Conservation (phyloP, 202 grass and related monocot genomes). For the Alloteropsis angusta region DNA sequence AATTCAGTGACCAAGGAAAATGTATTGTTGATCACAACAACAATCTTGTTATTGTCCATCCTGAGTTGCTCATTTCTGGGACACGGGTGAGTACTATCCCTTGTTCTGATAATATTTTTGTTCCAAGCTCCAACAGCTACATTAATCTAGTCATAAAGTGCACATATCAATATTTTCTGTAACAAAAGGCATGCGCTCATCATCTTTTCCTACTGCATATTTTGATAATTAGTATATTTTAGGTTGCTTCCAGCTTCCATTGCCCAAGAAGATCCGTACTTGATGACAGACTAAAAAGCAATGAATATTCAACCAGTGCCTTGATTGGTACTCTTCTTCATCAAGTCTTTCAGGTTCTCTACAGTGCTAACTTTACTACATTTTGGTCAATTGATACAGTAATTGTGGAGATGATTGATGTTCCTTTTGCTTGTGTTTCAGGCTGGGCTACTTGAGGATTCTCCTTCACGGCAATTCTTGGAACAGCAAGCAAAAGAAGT, state of each 20-base stretch:
- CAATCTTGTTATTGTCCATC: constrained; percentile 81
- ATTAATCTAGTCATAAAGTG: neutral
- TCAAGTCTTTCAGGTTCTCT: constrained; percentile 95
- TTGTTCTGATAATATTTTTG: constrained; percentile 7
- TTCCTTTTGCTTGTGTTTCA: constrained; percentile 32
- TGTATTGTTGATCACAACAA: constrained; percentile 54
- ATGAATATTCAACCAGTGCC: constrained; percentile 63
- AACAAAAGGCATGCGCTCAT: neutral
- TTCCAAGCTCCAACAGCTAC: neutral
- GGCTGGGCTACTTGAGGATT: constrained; percentile 65
- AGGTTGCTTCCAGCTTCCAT: constrained; percentile 96
- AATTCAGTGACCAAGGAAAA: constrained; percentile 63
- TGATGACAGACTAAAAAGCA: constrained; percentile 78
- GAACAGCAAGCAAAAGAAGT: constrained; percentile 67
- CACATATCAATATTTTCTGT: neutral
- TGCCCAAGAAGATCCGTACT: constrained; percentile 82
- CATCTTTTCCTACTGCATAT: neutral
- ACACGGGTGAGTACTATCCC: constrained; percentile 63
- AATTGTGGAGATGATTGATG: neutral
- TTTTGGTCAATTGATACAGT: constrained; percentile 16
- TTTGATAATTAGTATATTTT: constrained; percentile 27
- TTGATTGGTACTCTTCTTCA: constrained; percentile 94
- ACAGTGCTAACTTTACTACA: neutral
- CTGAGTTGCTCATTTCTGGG: constrained; percentile 80
- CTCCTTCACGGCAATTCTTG: constrained; percentile 57